Evolutionary conservation across 208 protist species (phyloP).

Genomic region (Wallacemonas rigidus): DNA sequence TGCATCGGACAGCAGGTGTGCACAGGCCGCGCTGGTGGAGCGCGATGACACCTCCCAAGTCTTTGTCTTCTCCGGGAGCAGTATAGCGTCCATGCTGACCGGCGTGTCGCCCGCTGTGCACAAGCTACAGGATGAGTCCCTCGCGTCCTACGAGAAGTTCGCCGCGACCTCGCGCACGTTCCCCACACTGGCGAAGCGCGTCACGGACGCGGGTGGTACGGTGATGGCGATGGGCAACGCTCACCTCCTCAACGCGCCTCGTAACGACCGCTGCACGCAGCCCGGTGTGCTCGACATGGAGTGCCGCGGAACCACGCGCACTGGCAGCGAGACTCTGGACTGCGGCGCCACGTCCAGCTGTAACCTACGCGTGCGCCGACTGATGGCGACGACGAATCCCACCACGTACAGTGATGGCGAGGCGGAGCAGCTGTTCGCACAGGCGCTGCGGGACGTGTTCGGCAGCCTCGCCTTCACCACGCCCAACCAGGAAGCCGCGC

Average conservation of each 20-base stretch:
- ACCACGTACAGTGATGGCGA: slow-evolving; percentile 35
- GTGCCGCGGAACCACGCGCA: slow-evolving; percentile 27
- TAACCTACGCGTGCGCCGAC: slow-evolving; percentile 45
- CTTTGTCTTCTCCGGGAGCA: slow-evolving; percentile 43
- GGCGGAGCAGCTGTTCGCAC: slow-evolving; percentile 45
- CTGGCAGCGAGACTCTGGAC: slow-evolving; percentile 31
- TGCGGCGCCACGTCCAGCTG: slow-evolving; percentile 60
- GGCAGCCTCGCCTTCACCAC: slow-evolving; percentile 42
- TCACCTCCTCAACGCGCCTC: slow-evolving; percentile 51
- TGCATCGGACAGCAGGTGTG: slow-evolving; percentile 43
- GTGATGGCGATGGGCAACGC: slow-evolving; percentile 55
- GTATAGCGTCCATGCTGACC: slow-evolving; percentile 60
- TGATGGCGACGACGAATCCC: slow-evolving; percentile 32
- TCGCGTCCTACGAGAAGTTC: slow-evolving; percentile 37
- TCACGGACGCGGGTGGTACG: slow-evolving; percentile 35
- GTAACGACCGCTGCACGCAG: slow-evolving; percentile 41
- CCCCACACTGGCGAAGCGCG: slow-evolving; percentile 55
- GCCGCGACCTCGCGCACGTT: slow-evolving; percentile 41
- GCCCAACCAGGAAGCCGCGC: slow-evolving; percentile 28
- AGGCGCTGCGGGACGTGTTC: slow-evolving; percentile 46
- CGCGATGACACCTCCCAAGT: slow-evolving; percentile 30
- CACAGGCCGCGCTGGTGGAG: slow-evolving; percentile 55
- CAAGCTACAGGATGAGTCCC: slow-evolving; percentile 45
- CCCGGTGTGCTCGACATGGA: slow-evolving; percentile 78
- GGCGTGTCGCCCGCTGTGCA: slow-evolving; percentile 56